These are phyloP conservation scores for Pythium aquatile DNA, from an alignment of 352 stramenopile genomes.

Conservation along the genomic window DNA sequence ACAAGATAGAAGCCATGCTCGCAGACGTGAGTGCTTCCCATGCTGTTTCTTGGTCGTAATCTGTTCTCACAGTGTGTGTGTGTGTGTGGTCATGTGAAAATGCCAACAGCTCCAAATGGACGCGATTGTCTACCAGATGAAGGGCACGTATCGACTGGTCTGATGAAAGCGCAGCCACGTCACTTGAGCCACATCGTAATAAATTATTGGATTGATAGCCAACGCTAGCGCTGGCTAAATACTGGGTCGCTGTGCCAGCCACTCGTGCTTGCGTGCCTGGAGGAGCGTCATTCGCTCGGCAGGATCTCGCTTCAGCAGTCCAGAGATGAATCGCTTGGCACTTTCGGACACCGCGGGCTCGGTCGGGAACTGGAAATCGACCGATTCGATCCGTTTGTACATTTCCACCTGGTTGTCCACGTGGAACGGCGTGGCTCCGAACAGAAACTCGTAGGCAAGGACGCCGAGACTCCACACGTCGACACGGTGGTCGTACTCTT, in stretches of 20 bases:
- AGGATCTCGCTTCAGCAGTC: constrained; percentile 54
- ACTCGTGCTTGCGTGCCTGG: constrained; percentile 54
- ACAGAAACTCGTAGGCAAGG: constrained; percentile 78
- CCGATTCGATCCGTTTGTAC: constrained; percentile 70
- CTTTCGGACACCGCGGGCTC: constrained; percentile 44
- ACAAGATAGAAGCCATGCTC: constrained; percentile 53
- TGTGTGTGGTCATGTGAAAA: no score
- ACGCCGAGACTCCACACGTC: constrained; percentile 86
- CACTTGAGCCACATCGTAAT: constrained; percentile 3
- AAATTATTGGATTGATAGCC: constrained; percentile 24
- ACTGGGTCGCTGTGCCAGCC: constrained; percentile 42
- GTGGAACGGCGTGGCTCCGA: constrained; percentile 78
- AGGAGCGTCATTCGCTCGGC: constrained; percentile 59
- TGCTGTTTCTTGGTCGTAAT: background rate
- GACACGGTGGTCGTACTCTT: constrained; percentile 62
- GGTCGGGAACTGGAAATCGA: constrained; percentile 58
- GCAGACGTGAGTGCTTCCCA: constrained; percentile 40
- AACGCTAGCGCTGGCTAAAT: constrained; percentile 24
- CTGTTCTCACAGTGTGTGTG: no score
- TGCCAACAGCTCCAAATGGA: constrained; percentile 60
- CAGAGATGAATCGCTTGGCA: constrained; percentile 64
- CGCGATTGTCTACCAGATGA: constrained; percentile 49
- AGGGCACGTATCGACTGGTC: constrained; percentile 58
- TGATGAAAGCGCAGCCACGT: constrained; percentile 11
- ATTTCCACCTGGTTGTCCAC: constrained; percentile 80